Conservation (phyloP, 176 grass and related monocot genomes). For the Lolium multiflorum region DNA sequence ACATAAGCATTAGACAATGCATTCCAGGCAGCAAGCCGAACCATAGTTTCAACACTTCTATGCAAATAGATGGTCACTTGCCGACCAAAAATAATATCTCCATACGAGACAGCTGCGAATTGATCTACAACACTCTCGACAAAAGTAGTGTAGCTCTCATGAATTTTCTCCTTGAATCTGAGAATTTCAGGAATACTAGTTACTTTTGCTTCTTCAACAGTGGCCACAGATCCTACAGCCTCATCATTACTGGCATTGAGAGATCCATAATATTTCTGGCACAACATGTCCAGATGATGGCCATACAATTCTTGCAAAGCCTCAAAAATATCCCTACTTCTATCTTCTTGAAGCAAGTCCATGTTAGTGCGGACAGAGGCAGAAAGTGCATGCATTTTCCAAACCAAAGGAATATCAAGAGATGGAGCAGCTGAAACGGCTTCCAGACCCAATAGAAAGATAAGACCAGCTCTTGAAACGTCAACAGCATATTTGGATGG, state of each 20-base stretch:
- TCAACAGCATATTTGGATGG: slow-evolving; percentile 50
- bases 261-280: slow-evolving; percentile 28
- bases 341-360: slow-evolving; percentile 80
- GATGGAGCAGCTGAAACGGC: slow-evolving; percentile 57
- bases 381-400: slow-evolving; percentile 94
- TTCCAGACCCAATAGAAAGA: slow-evolving; percentile 87
- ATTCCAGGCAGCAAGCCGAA: slow-evolving; percentile 82
- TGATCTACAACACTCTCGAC: slow-evolving; percentile 78
- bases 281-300: slow-evolving; percentile 48
- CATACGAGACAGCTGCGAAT: slow-evolving; percentile 84
- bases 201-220: slow-evolving; percentile 33
- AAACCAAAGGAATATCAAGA: slow-evolving; percentile 70
- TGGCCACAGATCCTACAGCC: not conserved
- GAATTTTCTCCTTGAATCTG: slow-evolving; percentile 80
- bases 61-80: slow-evolving; percentile 94
- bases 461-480: slow-evolving; percentile 71
- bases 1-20: slow-evolving; percentile 65
- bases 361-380: slow-evolving; percentile 64
- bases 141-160: slow-evolving; percentile 92
- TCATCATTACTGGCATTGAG: slow-evolving; percentile 37
- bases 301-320: slow-evolving; percentile 91
- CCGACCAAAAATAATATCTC: slow-evolving; percentile 78
- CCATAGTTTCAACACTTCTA: slow-evolving; percentile 58
- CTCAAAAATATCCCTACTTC: slow-evolving; percentile 73
- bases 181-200: slow-evolving; percentile 52